Base-by-base conservation (phyloP, 73 alveolate species). In the Urostyla sp. region DNA sequence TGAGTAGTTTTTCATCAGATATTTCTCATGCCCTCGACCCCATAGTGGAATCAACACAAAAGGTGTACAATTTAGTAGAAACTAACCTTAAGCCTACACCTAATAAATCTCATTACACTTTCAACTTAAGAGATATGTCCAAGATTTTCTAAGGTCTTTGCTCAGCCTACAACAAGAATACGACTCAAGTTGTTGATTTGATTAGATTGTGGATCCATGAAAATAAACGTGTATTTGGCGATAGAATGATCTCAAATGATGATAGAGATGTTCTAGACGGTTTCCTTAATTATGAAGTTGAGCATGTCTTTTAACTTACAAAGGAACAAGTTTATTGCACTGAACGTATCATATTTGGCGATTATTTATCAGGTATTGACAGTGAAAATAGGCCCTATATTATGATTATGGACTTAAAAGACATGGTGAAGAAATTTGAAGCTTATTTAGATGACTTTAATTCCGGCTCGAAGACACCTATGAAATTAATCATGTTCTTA, bases 401-500 rank as follows among this genome's bases (percentile, higher is more conserved):
- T 76, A 99, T 95, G 50, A 94, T 97, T 15, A 90, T 87, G 63
- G 99, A 97, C 75, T 72, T 80, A 54, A 74, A 86, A 40, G 91
- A 95, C 61, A 88, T 93, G 49, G 74, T 84, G 61, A 91, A 94
- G 75, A 92, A 90, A 28, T 83, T 98, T 59, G 97, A 92, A 45
- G 99, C 94, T 55, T 92, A 91, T 75, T 88, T 94, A 26, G 98
- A 95, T 40, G 98, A 96, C 72, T 98, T 94, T 83, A 97, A 98
- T 94, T 84, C 91, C 50, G 93, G 96, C 20, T 91, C 88, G 84
- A 93, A 96, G 16, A 89, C 96, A 2, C 97, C 95, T 86, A 94
- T 98, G 98, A 95, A 95, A 55, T 84, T 98, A 50, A 99, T 98
- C 43, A 97, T 98, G 92, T 98, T 98, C 86, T 97, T 96, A 73